Evolutionary conservation across 2,329 filamentous ascomycete species (phyloP).

Genomic region (Emergomyces africanus): DNA sequence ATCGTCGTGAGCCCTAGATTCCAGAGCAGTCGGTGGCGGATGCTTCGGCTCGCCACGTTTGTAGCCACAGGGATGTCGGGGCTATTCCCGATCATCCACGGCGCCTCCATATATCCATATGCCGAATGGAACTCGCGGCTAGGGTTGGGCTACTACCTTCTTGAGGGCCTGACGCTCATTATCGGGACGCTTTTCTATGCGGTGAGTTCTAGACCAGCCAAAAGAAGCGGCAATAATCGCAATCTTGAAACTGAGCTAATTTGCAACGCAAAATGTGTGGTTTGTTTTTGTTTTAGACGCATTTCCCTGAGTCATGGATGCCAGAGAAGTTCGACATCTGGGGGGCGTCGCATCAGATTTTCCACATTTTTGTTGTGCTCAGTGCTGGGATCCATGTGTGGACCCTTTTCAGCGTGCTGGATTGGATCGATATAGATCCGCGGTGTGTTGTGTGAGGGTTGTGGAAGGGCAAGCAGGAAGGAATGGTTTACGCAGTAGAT

Average conservation of each 20-base stretch:
- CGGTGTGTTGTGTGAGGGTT: background rate
- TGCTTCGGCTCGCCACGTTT: conserved; percentile 14
- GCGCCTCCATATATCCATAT: conserved; percentile 13
- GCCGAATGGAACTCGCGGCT: conserved; percentile 13
- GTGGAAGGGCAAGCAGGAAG: no score
- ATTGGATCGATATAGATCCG: conserved; percentile 54
- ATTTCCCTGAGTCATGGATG: conserved; percentile 31
- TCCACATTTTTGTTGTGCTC: conserved; percentile 35
- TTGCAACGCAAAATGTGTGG: background rate
- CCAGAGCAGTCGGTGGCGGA: conserved; percentile 13
- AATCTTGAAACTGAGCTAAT: no score
- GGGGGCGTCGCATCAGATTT: conserved; percentile 36
- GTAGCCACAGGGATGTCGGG: conserved; percentile 13
- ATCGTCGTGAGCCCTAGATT: conserved; percentile 22
- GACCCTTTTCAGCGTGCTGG: conserved; percentile 72
- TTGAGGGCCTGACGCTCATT: conserved; percentile 14
- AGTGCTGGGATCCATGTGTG: conserved; percentile 42
- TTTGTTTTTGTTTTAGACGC: conserved; percentile 17
- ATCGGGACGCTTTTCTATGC: conserved; percentile 14
- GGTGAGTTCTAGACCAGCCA: conserved; percentile 8
- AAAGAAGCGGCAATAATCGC: no score
- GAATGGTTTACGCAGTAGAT: no score
- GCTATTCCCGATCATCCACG: conserved; percentile 16
- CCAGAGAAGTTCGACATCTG: conserved; percentile 35
- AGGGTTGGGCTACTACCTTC: conserved; percentile 17